Evolutionary conservation across 768 basidiomycete genomes (phyloP), one percentile per base, ranked within the genome.

Genomic region (Serendipita sp.): DNA sequence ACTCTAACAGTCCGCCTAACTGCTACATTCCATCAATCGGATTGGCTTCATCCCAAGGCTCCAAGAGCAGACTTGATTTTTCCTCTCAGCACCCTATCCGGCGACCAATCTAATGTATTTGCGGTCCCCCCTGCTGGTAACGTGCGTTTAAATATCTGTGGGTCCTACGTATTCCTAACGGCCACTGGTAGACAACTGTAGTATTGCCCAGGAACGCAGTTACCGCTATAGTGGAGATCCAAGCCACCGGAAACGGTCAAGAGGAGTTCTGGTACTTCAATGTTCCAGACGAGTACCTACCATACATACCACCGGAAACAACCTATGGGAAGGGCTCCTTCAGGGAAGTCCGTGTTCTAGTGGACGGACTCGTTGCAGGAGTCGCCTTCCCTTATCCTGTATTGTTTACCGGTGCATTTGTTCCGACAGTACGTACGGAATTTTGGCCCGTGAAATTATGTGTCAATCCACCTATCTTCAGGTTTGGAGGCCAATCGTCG

Each of bases 181-280:
- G 30, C 4, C 1, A 41, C 13, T n/a, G 8, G 16, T n/a, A 60
- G 56, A 60, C 56, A 11, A 60, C 56, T 8, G 35, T 60, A 10
- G 16, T 38, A 24, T 35, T 89, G 3, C 88, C 89, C 18, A 79
- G 73, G 67, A 89, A 89, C 65, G 78, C 87, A 2, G 81, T 87
- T 1, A 75, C 83, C 51, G 76, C 85, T 0, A 86, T 80, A 66
- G 86, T 84, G 4, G 87, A 90, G 71, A 74, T 91, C 2, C 83
- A 83, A 67, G 87, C 88, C 15, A 88, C 77, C 1, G 84, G 84
- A 0, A 85, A 83, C 65, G 78, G 77, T 11, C 73, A 79, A 1
- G 85, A 86, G 70, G 89, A 91, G 73, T 89, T 89, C 70, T 91
- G 89, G 88, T 90, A 89, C 69, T 82, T 78, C 74, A 88, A 89